Evolutionary conservation across 768 basidiomycete genomes (phyloP), one percentile per base, ranked within the genome.

Genomic region (Collybia nuda): DNA sequence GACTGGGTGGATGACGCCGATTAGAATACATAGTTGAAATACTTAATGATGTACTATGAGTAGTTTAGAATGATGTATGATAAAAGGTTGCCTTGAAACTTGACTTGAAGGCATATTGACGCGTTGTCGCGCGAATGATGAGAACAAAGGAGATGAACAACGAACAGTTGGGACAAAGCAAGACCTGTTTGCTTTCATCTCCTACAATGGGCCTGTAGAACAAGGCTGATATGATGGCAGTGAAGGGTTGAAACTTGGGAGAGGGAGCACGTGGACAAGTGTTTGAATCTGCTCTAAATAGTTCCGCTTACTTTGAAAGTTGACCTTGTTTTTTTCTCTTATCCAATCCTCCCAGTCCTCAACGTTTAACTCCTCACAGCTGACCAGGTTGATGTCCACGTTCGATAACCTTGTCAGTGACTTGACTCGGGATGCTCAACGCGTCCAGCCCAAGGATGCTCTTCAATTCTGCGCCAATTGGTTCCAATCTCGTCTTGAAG

Each of bases 391-490:
- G 26, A 79, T 80, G 78, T 88, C 91, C 41, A 88, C 90, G 19
- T 95, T 93, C 66, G 86, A 93, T 56, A 71, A 75, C 37, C 88
- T 98, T 55, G 76, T 97, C 55, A 78, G 75, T 49, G 93, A 98
- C 65, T 78, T 98, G 48, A 86, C 90, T 57, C 85, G 91, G 64
- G 95, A 96, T 67, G 82, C 82, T 38, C 78, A 89, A 38, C 86
- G 90, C 56, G 90, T 83, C 3, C 90, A 93, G 66, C 94, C 96
- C 18, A 85, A 82, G 60, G 96, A 98, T 63, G 83, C 87, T 3
- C 85, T 97, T 40, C 96, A 98, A 69, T 93, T 88, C 68, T 91
- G 88, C 61, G 85, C 95, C 41, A 93, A 86, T 61, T 98, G 94
- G 94, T 98, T 98, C 70, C 90, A 94, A 65, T 78, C 80, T 54